A percentile compares a stretch with the other conserved stretches of the same genome.
Conservation (phyloP, 805 yeast genomes). For the Zygoascus flipseniorum region DNA sequence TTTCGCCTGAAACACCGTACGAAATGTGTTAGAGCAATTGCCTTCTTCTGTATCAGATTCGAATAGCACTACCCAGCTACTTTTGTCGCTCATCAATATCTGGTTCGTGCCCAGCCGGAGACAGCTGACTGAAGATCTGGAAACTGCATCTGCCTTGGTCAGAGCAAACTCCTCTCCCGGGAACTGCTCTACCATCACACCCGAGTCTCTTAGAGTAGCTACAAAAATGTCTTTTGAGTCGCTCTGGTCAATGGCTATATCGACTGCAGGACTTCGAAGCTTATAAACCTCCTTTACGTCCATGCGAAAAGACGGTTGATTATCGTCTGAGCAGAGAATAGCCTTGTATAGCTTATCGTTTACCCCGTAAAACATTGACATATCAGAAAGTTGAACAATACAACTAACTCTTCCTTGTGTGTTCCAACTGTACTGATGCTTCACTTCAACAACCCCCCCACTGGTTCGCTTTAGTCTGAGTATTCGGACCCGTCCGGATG, state of each 20-base stretch:
- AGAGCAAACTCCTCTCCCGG: background rate
- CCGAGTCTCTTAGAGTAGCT: background rate
- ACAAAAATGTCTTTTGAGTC: background rate
- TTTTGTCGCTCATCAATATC: background rate
- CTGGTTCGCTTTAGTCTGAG: constrained; percentile 8
- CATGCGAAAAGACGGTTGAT: background rate
- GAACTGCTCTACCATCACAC: background rate
- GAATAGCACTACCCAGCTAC: background rate
- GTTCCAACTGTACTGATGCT: constrained; percentile 6
- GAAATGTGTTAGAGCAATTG: background rate
- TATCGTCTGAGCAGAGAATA: background rate
- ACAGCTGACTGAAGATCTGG: background rate
- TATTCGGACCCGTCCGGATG: constrained; percentile 6
- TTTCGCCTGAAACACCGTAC: background rate
- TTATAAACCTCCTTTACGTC: background rate
- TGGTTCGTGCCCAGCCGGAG: background rate
- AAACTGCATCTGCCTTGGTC: background rate
- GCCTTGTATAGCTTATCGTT: background rate
- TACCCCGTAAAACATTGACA: constrained; percentile 1
- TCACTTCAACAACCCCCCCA: constrained; percentile 3
- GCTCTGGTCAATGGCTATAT: background rate
- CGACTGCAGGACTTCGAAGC: background rate
- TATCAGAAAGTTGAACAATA: constrained; percentile 1
- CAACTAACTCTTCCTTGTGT: constrained; percentile 6
- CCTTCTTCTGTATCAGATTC: background rate